Conservation (phyloP, 139 green algal genomes). For the Coccomyxa sp. region DNA sequence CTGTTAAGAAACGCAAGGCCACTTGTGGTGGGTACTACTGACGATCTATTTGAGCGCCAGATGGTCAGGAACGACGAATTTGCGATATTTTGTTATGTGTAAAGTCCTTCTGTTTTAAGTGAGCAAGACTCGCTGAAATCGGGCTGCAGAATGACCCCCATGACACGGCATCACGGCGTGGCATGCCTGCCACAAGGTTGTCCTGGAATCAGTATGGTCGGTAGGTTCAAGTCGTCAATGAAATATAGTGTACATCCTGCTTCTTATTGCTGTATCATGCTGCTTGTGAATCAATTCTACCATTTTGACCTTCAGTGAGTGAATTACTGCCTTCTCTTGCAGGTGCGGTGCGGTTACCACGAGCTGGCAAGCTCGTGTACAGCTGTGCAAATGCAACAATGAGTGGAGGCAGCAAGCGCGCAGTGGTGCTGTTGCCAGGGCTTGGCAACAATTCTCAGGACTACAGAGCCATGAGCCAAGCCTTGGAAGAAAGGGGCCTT, state of each 20-base stretch:
- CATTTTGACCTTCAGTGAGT: background rate
- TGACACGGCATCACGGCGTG: no score
- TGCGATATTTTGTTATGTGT: no score
- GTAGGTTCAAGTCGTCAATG: background rate
- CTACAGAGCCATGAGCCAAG: conserved; percentile 51
- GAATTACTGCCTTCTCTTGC: background rate
- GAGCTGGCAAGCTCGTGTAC: background rate
- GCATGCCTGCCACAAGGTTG: no score
- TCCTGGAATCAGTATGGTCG: no score
- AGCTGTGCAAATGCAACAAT: background rate
- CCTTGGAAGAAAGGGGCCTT: conserved; percentile 34
- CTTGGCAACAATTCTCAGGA: conserved; percentile 82
- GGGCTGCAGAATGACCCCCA: no score
- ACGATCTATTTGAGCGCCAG: no score
- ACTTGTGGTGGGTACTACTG: no score
- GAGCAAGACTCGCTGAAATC: no score
- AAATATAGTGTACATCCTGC: background rate
- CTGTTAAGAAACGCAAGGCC: no score
- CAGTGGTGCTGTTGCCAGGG: conserved; percentile 73
- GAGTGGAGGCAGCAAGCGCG: background rate
- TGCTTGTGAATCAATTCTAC: background rate
- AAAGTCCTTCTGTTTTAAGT: no score
- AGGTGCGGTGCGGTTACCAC: background rate
- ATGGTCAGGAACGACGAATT: no score
- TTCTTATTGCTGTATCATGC: background rate